phyloP scores from a whole-genome alignment of 2,329 filamentous ascomycete genomes.

The Diaporthe vaccinii region DNA sequence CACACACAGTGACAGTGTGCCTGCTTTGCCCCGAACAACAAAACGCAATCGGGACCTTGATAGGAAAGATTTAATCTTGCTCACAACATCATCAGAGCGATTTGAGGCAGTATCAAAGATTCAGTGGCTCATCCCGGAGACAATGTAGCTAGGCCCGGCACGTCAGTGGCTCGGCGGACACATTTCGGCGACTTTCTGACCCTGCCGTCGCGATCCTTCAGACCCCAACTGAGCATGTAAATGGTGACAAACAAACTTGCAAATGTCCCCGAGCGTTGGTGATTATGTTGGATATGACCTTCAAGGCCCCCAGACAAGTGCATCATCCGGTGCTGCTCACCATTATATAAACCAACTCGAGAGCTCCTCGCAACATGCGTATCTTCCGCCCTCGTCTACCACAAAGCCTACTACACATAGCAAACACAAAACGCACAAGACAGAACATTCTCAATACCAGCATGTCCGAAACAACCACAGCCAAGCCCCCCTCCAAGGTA shows the following conservation, averaged over 20 bases:
- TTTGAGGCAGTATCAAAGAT: neutral
- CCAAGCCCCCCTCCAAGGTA: neutral
- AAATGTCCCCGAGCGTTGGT: neutral
- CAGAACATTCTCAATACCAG: neutral
- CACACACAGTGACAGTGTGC: neutral
- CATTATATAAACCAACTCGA: neutral
- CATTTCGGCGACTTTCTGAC: constrained; percentile 18
- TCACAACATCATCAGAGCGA: neutral
- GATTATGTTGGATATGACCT: neutral
- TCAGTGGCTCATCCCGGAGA: neutral
- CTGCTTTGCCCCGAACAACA: neutral
- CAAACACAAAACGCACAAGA: neutral
- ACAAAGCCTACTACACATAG: neutral
- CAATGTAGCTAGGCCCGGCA: neutral
- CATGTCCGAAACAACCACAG: constrained; percentile 15
- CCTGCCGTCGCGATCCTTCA: constrained; percentile 10
- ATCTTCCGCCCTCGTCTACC: neutral
- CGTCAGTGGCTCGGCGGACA: constrained; percentile 15
- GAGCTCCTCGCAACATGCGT: neutral
- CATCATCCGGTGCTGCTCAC: neutral
- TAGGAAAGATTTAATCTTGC: neutral
- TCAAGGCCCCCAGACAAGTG: neutral
- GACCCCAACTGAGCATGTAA: neutral
- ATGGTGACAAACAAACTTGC: neutral
- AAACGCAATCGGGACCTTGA: neutral